Base-by-base conservation (phyloP, 129 eudicot species). In the Chrysanthemum seticuspe region DNA sequence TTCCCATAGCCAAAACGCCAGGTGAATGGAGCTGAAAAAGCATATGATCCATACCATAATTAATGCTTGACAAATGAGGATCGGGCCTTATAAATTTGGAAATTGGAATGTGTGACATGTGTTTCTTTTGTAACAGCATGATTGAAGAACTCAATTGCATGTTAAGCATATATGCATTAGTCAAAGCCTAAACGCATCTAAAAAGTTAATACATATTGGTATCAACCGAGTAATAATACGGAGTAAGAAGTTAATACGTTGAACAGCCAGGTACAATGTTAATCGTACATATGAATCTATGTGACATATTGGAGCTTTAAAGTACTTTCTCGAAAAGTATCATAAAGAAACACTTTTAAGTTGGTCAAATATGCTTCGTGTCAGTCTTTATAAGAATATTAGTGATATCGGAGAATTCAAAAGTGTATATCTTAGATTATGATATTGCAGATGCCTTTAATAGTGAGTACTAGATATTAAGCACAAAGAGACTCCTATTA, bases 1-100 rank as follows among this genome's bases (percentile, higher is more conserved):
- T 95, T 78, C 99, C 99, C 82, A 95, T 95, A 63, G 99, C 94
- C 87, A 95, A 82, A 85, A 95, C 97, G 83, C 99, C 99, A 56
- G 96, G 99, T 54, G 97, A 95, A 13, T 83, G 87, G 71, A 95
- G 99, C 99, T 95, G 84, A 75, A 83, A 83, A 29, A 58, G 15
- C 68, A 76, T 19, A 60, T 18, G 23, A 62, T 11, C 71, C 61
- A 60, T n/a, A 66, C 4, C 48, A 68, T 15, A 15, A 67, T 72
- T 27, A 67, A 75, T 54, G 11, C 8, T 66, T 56, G 14, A 53
- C 47, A 21, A 64, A 57, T 11, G 31, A 69, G 40, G 64, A 47
- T 61, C 10, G 44, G 14, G 25, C 72, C 8, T 13, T 52, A 10
- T 34, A 52, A 19, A 60, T 60, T 53, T 12, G 6, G 5, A 72